phyloP scores from a whole-genome alignment of 2,329 filamentous ascomycete genomes.

The Beauveria medogensis region DNA sequence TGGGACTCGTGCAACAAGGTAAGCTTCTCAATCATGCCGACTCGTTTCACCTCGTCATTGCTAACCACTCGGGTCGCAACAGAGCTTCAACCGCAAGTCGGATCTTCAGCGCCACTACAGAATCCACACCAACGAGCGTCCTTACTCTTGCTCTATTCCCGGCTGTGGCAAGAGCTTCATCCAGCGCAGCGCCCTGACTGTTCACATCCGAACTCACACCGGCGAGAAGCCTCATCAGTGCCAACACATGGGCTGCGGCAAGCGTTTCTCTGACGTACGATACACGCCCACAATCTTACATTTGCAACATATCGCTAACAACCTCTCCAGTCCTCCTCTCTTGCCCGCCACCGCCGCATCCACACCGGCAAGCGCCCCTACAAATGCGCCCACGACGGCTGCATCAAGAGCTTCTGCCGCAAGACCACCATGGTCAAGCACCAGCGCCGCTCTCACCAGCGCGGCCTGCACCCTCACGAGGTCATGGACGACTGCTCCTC shows the following conservation, averaged over 20 bases:
- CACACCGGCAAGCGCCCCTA: constrained; percentile 61
- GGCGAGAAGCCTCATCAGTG: constrained; percentile 66
- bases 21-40: constrained; percentile 17
- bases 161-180: constrained; percentile 65
- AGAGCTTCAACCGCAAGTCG: constrained; percentile 68
- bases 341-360: constrained; percentile 57
- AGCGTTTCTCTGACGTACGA: constrained; percentile 61
- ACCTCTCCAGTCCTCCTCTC: constrained; percentile 48
- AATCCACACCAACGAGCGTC: constrained; percentile 64
- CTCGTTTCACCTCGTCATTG: not conserved
- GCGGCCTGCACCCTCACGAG: constrained; percentile 48
- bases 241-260: constrained; percentile 56
- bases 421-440: constrained; percentile 67
- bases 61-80: constrained; percentile 11
- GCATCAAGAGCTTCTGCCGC: constrained; percentile 61
- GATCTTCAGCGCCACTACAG: constrained; percentile 62
- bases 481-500: constrained; percentile 45
- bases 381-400: constrained; percentile 53
- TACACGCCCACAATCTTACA: not conserved
- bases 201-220: constrained; percentile 63
- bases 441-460: constrained; percentile 53
- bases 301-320: not conserved
- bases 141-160: constrained; percentile 52
- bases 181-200: constrained; percentile 60
- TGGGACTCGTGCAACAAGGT: constrained; percentile 57